Conservation (phyloP, 306 rosid genomes). For the Rosa chinensis region DNA sequence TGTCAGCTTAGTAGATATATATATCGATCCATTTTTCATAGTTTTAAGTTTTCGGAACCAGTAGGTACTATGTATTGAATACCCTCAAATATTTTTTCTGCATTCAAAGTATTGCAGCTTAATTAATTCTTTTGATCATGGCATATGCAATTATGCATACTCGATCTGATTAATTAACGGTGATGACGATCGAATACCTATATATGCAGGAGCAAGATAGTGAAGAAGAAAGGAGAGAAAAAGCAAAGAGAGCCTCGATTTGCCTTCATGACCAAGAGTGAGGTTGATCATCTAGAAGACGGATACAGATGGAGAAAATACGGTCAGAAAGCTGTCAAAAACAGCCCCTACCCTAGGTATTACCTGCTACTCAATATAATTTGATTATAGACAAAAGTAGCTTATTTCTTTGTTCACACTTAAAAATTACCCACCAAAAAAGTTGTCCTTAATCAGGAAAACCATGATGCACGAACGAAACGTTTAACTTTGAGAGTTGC, state of each 20-base stretch:
- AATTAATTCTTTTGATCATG: neutral
- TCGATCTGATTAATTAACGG: neutral
- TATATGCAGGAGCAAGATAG: slow-evolving; percentile 37
- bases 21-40: neutral
- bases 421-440: neutral
- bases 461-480: neutral
- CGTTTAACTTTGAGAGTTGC: neutral
- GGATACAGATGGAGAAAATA: slow-evolving; percentile 92
- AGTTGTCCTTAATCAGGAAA: neutral
- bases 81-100: neutral
- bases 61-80: neutral
- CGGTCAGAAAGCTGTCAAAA: slow-evolving; percentile 86
- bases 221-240: slow-evolving; percentile 78
- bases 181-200: neutral
- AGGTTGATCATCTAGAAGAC: slow-evolving; percentile 89
- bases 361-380: neutral
- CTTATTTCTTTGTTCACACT: slow-evolving; percentile 12
- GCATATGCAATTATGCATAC: neutral
- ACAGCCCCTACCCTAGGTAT: slow-evolving; percentile 87
- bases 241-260: slow-evolving; percentile 70
- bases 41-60: neutral
- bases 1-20: neutral
- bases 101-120: neutral
- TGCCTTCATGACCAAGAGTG: slow-evolving; percentile 90
- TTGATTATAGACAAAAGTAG: neutral